Evolutionary conservation across 2,329 filamentous ascomycete genomes (phyloP).

Genomic region (Helminthosporium solani): DNA sequence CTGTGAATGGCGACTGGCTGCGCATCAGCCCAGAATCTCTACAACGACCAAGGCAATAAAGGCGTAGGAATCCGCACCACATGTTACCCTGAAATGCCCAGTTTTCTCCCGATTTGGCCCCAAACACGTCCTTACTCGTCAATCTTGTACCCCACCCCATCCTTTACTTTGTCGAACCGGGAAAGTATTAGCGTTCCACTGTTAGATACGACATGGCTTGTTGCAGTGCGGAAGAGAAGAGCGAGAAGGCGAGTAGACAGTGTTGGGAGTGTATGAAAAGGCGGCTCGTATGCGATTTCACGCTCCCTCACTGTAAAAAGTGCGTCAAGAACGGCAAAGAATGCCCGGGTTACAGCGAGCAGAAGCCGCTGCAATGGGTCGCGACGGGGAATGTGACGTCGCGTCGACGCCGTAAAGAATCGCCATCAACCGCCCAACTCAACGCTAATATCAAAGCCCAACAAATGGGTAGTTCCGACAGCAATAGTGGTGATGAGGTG

Average conservation of each 20-base stretch:
- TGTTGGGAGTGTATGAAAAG: conserved; percentile 39
- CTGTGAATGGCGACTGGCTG: not conserved
- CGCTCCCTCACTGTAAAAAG: conserved; percentile 34
- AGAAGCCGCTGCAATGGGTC: conserved; percentile 38
- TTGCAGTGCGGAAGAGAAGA: not conserved
- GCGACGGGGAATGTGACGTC: conserved; percentile 32
- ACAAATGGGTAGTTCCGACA: not conserved
- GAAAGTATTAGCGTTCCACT: no score
- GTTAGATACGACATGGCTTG: no score
- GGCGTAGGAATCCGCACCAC: conserved; percentile 12
- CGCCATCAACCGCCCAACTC: not conserved
- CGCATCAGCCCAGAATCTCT: not conserved
- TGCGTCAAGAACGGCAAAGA: conserved; percentile 29
- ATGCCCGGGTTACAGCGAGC: conserved; percentile 35
- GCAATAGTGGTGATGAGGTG: not conserved
- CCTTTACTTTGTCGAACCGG: not conserved
- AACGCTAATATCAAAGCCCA: not conserved
- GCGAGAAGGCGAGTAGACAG: conserved; percentile 25
- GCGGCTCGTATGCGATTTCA: conserved; percentile 36
- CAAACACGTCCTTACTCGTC: not conserved
- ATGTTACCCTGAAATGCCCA: conserved; percentile 1
- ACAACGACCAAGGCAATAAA: conserved; percentile 23
- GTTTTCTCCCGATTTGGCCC: conserved; percentile 9
- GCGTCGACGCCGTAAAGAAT: conserved; percentile 10
- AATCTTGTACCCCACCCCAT: not conserved